Evolutionary conservation across 1,284 basidiomycete species (phyloP), one percentile per base, ranked within the genome.

Genomic region (Anthracocystis walkeri): DNA sequence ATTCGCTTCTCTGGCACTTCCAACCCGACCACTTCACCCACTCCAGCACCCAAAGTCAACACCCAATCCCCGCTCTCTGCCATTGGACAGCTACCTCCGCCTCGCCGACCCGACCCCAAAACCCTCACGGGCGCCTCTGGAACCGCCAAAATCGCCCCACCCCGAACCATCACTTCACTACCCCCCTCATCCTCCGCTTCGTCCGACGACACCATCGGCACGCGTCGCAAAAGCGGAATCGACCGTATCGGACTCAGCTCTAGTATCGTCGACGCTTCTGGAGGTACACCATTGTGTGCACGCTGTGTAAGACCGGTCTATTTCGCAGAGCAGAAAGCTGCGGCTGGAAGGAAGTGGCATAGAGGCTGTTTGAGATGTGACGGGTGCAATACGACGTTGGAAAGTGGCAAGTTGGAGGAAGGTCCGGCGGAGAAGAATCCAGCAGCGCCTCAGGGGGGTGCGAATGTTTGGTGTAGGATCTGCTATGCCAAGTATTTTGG

Each of bases 301-400:
- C 61, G 83, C 4, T 85, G 83, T 46, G 27, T 45, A 1, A 66
- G 66, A 33, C 76, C 82, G 11, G 83, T 84, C 20, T 85, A 84
- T 60, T 84, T 84, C 71, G 83, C 83, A 20, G 83, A 84, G 51
- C 82, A 84, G 55, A 77, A 75, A 40, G 75, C 76, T 11, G 83
- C 81, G 3, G 79, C 81, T 3, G 80, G 79, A 0, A 56, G 82
- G 3, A 79, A 77, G 48, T 85, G 83, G 83, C 83, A 85, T 56
- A 58, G 82, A 18, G 77, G 58, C 3, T 85, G 83, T 59, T 56
- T 85, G 41, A 56, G 82, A 1, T 85, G 83, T 71, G 83, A 85
- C 46, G 81, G 77, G 0, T 85, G 83, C 64, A 63, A 57, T 11
- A 77, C 82, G 3, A 80, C 79, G 16, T 55, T 85, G 14, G 82